Conservation (phyloP, 805 yeast species). For the Sporopachydermia quercuum region DNA sequence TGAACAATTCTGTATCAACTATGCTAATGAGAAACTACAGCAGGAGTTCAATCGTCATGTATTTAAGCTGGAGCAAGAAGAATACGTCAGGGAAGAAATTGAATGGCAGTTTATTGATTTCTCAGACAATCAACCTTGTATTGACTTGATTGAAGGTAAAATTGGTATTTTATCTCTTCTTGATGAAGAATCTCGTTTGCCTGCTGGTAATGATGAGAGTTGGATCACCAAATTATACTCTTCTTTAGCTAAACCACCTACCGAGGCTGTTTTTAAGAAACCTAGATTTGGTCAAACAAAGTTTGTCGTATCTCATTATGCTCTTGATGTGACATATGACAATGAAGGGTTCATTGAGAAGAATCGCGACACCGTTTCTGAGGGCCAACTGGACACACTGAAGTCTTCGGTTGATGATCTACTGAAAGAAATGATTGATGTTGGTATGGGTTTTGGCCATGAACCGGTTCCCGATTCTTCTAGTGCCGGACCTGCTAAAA, state of each 20-base stretch:
- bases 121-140: slow-evolving; percentile 94
- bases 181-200: slow-evolving; percentile 91
- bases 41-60: slow-evolving; percentile 97
- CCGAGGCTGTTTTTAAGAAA: slow-evolving; percentile 66
- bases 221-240: slow-evolving; percentile 87
- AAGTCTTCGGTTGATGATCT: slow-evolving; percentile 53
- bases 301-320: slow-evolving; percentile 85
- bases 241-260: slow-evolving; percentile 66
- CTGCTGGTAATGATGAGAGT: slow-evolving; percentile 83
- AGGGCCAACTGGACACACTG: slow-evolving; percentile 81
- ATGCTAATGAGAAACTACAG: slow-evolving; percentile 92
- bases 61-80: slow-evolving; percentile 93
- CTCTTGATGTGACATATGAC: slow-evolving; percentile 85
- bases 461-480: slow-evolving; percentile 21
- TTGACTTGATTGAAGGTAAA: slow-evolving; percentile 76
- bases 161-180: slow-evolving; percentile 76
- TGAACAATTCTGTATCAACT: slow-evolving; percentile 94
- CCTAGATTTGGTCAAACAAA: slow-evolving; percentile 90
- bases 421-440: slow-evolving; percentile 43
- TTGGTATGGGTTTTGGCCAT: slow-evolving; percentile 35
- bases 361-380: slow-evolving; percentile 94
- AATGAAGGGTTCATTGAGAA: slow-evolving; percentile 92
- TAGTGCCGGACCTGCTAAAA: slow-evolving; percentile 22
- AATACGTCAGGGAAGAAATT: slow-evolving; percentile 79
- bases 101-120: slow-evolving; percentile 96